A percentile compares a stretch with the other conserved stretches of the same genome.
Conservation (phyloP, 768 basidiomycete species). For the Amanita phalloides region DNA sequence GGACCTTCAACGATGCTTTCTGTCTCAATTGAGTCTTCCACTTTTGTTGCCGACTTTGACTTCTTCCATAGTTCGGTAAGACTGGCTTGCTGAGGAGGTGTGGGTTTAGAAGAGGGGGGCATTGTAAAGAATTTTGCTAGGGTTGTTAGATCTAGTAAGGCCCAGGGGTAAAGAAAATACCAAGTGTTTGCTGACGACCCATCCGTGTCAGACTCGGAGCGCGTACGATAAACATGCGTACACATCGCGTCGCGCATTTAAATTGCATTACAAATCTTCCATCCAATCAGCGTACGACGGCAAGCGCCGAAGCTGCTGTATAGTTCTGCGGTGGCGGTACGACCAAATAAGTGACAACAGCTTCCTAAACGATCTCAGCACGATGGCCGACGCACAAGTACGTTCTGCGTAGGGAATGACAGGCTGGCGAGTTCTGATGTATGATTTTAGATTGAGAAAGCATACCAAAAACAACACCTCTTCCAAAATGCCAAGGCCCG, state of each 20-base stretch:
- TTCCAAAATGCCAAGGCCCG: conserved; percentile 96
- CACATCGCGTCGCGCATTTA: conserved; percentile 29
- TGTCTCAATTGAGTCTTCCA: conserved; percentile 11
- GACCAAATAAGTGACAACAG: conserved; percentile 33
- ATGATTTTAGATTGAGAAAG: conserved; percentile 75
- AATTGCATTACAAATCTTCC: background rate
- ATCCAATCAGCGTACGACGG: conserved; percentile 12
- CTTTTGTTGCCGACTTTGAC: conserved; percentile 12
- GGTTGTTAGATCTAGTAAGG: background rate
- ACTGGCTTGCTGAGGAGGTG: conserved; percentile 70
- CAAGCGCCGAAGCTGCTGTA: conserved; percentile 27
- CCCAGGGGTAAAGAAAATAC: conserved; percentile 20
- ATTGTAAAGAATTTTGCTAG: conserved; percentile 70
- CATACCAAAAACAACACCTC: conserved; percentile 94
- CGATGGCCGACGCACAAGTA: conserved; percentile 55
- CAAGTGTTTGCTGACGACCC: conserved; percentile 68
- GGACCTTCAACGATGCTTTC: background rate
- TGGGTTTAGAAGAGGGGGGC: conserved; percentile 53
- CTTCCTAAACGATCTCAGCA: conserved; percentile 25
- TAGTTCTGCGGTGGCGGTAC: conserved; percentile 27
- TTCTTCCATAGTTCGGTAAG: conserved; percentile 64
- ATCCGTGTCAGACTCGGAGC: conserved; percentile 27
- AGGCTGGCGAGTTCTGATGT: conserved; percentile 5
- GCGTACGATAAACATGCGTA: conserved; percentile 33
- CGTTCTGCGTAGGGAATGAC: conserved; percentile 9